Conservation (phyloP, 129 eudicot species). For the Pulicaria dysenterica region DNA sequence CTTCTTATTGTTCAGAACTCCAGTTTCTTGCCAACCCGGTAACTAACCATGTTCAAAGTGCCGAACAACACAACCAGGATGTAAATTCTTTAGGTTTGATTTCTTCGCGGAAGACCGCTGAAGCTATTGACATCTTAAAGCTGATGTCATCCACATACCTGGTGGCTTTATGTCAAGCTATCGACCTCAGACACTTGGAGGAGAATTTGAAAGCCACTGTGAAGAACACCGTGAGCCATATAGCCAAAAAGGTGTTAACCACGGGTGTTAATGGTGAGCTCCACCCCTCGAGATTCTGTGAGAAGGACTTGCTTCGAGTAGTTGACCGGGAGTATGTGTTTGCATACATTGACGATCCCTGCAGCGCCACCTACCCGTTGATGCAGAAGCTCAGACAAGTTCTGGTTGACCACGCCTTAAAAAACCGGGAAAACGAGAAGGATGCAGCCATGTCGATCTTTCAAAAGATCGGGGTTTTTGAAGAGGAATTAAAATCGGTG, state of each 20-base stretch:
- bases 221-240: background rate
- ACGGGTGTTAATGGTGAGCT: slow-evolving; percentile 1
- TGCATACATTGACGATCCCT: background rate
- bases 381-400: slow-evolving; percentile 5
- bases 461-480: background rate
- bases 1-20: slow-evolving; percentile 9
- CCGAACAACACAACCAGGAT: slow-evolving; percentile 17
- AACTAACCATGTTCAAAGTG: slow-evolving; percentile 15
- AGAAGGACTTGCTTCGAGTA: background rate
- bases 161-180: background rate
- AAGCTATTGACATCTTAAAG: background rate
- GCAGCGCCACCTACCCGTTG: slow-evolving; percentile 4
- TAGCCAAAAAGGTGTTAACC: slow-evolving; percentile 1
- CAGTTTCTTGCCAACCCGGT: slow-evolving; percentile 11
- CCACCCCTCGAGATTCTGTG: background rate
- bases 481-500: background rate
- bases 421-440: background rate
- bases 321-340: background rate
- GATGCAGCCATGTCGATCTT: background rate
- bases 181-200: background rate
- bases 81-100: background rate
- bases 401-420: slow-evolving; percentile 1
- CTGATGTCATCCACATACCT: background rate
- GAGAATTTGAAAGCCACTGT: background rate
- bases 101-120: background rate